These are phyloP conservation scores for Pestalotiopsis sp. DNA, from an alignment of 2,329 filamentous ascomycete genomes.

Conservation along the genomic window DNA sequence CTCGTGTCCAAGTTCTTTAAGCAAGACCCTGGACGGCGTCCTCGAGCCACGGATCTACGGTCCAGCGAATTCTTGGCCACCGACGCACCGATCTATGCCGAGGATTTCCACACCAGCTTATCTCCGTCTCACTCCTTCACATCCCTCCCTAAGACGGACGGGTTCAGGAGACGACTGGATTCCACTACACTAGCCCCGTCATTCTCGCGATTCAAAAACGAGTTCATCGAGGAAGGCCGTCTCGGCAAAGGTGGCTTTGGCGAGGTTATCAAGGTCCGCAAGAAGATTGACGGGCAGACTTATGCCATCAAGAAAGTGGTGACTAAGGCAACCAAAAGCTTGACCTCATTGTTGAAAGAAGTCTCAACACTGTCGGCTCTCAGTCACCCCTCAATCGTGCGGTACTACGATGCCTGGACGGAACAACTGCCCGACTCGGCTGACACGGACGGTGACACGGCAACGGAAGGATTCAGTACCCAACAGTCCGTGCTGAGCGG, in stretches of 20 bases:
- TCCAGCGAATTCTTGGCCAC: conserved; percentile 70
- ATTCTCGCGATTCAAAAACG: conserved; percentile 79
- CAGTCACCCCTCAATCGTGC: conserved; percentile 83
- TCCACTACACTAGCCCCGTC: conserved; percentile 57
- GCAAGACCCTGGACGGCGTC: conserved; percentile 79
- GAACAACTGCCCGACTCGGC: conserved; percentile 66
- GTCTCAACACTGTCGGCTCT: conserved; percentile 89
- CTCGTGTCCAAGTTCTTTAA: conserved; percentile 85
- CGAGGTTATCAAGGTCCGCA: conserved; percentile 92
- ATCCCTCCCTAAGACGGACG: conserved; percentile 41
- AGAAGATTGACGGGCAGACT: conserved; percentile 89
- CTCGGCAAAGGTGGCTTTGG: conserved; percentile 95
- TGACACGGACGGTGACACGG: conserved; percentile 61
- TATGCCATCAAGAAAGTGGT: conserved; percentile 98
- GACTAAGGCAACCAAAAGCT: conserved; percentile 74
- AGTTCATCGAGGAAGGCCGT: conserved; percentile 88
- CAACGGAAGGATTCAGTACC: conserved; percentile 44
- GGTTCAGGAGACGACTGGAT: conserved; percentile 58
- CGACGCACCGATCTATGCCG: conserved; percentile 60
- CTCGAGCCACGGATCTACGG: conserved; percentile 75
- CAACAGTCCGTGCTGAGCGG: conserved; percentile 40
- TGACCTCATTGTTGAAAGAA: conserved; percentile 83
- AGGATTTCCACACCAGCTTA: conserved; percentile 43
- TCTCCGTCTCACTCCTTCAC: conserved; percentile 45
- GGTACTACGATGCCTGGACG: conserved; percentile 95